Percentiles rank a stretch among this genome's conserved stretches.
Evolutionary conservation across 164 flowering plant genomes (phyloP).

Genomic region (Magnolia officinalis): DNA sequence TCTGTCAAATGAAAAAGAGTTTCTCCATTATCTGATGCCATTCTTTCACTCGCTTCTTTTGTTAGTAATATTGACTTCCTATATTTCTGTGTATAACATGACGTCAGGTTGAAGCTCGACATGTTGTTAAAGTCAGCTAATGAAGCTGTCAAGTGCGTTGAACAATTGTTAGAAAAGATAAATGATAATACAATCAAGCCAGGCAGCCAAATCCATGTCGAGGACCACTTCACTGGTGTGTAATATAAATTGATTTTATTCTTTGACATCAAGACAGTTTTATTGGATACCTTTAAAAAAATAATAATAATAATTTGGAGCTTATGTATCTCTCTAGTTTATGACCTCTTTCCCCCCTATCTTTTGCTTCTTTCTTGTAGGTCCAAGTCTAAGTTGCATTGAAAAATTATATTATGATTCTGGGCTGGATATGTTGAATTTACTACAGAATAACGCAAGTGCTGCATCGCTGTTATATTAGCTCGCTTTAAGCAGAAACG

Average conservation of each 20-base stretch:
- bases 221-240: conserved; percentile 72
- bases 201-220: conserved; percentile 55
- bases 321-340: conserved; percentile 4
- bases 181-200: conserved; percentile 40
- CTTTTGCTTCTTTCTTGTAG: conserved; percentile 34
- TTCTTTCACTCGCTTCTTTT: background rate
- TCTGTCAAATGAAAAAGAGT: no score
- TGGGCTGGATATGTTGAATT: conserved; percentile 93
- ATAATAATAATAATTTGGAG: background rate
- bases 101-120: conserved; percentile 86
- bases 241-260: conserved; percentile 6
- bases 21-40: no score
- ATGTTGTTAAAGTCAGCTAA: conserved; percentile 90
- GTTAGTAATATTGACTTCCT: background rate
- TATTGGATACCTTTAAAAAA: background rate
- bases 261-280: background rate
- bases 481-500: conserved; percentile 91
- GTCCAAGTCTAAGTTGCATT: conserved; percentile 77
- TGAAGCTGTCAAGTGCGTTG: conserved; percentile 70
- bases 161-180: conserved; percentile 72
- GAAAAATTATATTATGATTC: conserved; percentile 95
- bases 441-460: conserved; percentile 69
- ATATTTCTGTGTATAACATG: background rate
- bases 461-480: conserved; percentile 81
- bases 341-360: background rate